Base-by-base conservation (phyloP, 495 filamentous ascomycete species). In the Aspergillus olivimuriae region DNA sequence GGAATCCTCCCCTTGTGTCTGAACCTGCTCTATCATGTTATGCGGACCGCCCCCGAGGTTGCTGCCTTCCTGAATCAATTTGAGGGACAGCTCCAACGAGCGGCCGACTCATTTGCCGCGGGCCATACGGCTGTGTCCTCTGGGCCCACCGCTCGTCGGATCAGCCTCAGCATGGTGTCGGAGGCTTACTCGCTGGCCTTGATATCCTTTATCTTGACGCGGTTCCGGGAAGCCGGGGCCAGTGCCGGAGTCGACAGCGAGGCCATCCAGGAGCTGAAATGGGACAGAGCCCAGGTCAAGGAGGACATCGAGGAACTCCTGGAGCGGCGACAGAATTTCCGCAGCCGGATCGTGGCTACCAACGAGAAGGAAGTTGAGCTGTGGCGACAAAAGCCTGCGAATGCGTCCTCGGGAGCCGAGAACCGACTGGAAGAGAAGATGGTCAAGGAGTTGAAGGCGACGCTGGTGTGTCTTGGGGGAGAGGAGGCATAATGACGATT, bases 1-100 rank as follows among this genome's bases (percentile, higher is more conserved):
- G 91, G 89, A 2, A 74, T 98, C 45, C 73, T 98, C 1, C 91
- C 92, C 0, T 63, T 98, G 9, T 80, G 90, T n/a, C 74, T 98
- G 24, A 96, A 96, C 58, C 73, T 98, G 23, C 79, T 98, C 30
- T 77, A 81, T 48, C 80, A 86, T 20, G 81, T 97, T 18, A 86
- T 88, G 16, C 70, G 81, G 1, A 78, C 86, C 2, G 88, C 89
- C 1, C 80, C 81, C 0, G 94, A 98, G 52, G 80, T 96, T 17
- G 77, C 84, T 2, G 78, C 80, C 35, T 94, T 95, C 61, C 76
- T 97, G 14, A 90, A 88, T 52, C 82, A 86, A 53, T 94, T 92
- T 55, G 81, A 84, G 18, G 74, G 76, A 28, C 80, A 94, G 28
- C 76, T 96, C 8, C 56, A 55, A 16, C 74, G 82, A 4, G 78